These are phyloP conservation scores for Penicillium sp. DNA, from an alignment of 2,329 filamentous ascomycete genomes.

Conservation along the genomic window DNA sequence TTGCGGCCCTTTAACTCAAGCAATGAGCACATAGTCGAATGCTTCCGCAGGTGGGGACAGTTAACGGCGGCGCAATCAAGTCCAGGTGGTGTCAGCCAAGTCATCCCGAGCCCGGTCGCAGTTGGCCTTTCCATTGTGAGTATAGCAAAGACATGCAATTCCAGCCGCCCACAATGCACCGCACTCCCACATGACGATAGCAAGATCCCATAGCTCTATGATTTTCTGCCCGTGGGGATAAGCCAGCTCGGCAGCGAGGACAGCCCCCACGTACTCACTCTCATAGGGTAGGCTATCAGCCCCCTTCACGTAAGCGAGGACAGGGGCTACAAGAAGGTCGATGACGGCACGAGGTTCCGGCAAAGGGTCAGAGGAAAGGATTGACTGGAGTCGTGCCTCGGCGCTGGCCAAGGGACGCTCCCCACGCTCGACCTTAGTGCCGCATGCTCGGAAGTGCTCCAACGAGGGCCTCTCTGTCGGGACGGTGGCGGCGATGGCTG, in stretches of 20 bases:
- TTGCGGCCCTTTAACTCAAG: not conserved
- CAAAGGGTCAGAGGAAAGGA: constrained; percentile 5
- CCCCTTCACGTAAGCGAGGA: constrained; percentile 13
- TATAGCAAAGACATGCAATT: constrained; percentile 17
- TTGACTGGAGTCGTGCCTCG: constrained; percentile 9
- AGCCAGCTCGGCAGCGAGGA: constrained; percentile 11
- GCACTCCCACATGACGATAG: constrained; percentile 19
- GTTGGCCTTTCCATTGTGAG: constrained; percentile 14
- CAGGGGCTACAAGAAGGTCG: constrained; percentile 11
- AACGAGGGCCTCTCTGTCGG: constrained; percentile 11
- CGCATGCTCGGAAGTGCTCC: constrained; percentile 14
- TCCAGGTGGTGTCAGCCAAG: constrained; percentile 16
- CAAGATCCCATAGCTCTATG: constrained; percentile 15
- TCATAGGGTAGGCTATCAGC: constrained; percentile 11
- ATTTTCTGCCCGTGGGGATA: constrained; percentile 17
- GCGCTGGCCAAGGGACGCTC: constrained; percentile 10
- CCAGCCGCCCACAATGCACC: constrained; percentile 16
- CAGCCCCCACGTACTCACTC: constrained; percentile 11
- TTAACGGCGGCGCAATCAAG: not conserved
- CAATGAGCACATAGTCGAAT: not conserved
- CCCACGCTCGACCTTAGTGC: constrained; percentile 13
- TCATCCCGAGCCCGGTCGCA: constrained; percentile 16
- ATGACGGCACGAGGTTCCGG: constrained; percentile 11
- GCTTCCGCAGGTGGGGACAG: not conserved
- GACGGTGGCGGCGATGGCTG: constrained; percentile 11